Conservation (phyloP, 2,329 filamentous ascomycete genomes). For the Penicillium sp. region DNA sequence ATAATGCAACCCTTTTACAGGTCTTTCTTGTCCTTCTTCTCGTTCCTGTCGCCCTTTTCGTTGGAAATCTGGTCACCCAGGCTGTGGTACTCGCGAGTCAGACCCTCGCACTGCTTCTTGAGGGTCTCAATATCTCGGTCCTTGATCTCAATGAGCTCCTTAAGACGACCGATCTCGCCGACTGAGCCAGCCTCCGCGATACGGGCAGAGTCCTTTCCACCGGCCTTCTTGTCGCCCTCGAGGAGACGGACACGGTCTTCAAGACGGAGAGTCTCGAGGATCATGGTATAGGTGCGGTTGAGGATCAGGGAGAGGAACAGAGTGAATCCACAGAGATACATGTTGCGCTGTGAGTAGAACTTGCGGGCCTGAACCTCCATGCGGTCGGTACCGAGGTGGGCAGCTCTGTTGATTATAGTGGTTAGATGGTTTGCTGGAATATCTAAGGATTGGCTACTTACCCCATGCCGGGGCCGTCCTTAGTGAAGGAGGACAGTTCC, state of each 20-base stretch:
- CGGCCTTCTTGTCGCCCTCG: constrained; percentile 63
- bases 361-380: constrained; percentile 99
- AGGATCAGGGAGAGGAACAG: constrained; percentile 96
- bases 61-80: constrained; percentile 78
- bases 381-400: constrained; percentile 84
- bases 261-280: constrained; percentile 83
- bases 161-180: constrained; percentile 73
- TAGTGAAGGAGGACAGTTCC: constrained; percentile 72
- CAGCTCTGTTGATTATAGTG: constrained; percentile 50
- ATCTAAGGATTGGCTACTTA: constrained; percentile 39
- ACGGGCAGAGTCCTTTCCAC: constrained; percentile 68
- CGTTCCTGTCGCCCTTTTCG: constrained; percentile 41
- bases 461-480: constrained; percentile 55
- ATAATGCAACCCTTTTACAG: constrained; percentile 39
- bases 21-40: constrained; percentile 61
- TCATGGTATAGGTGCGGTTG: constrained; percentile 98
- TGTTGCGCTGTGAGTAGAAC: constrained; percentile 99
- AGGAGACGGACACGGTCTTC: constrained; percentile 87
- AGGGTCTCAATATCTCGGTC: constrained; percentile 80
- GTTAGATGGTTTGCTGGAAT: constrained; percentile 7
- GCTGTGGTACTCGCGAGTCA: constrained; percentile 80
- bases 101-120: constrained; percentile 86
- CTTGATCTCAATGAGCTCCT: constrained; percentile 67
- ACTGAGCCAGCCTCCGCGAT: constrained; percentile 69
- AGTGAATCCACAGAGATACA: constrained; percentile 99